Evolutionary conservation across 441 rosid genomes (phyloP), one percentile per base, ranked within the genome.

Genomic region (Jatropha podagrica): DNA sequence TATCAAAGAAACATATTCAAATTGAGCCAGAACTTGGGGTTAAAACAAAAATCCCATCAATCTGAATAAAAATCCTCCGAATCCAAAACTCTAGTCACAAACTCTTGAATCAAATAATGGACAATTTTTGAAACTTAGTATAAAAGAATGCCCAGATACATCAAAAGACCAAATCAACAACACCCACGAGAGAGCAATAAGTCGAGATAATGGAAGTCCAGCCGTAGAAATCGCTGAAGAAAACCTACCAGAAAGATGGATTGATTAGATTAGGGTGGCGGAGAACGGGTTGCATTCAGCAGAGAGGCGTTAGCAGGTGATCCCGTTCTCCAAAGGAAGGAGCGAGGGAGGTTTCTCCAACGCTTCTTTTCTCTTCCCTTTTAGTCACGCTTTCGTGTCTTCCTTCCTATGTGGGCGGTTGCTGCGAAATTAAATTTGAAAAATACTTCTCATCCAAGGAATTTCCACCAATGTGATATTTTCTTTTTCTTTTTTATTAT

Each of bases 171-270:
- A n/a, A 72, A 61, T 37, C 15, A 61, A 61, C 9, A 72, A 12
- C n/a, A 58, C 76, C 63, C 63, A 52, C 17, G 6, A 38, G 54
- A 64, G 8, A 38, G 54, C 41, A 20, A 73, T 17, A 26, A 74
- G 9, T 64, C 62, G 17, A 64, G 7, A 63, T 49, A 3, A 17
- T 10, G 27, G 9, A 9, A 5, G 69, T 48, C 13, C 9, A 37
- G 17, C 18, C 4, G 14, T 62, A 46, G 3, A 49, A 27, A 27
- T 23, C 26, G 70, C 41, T 17, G 65, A 13, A 61, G 74, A 66
- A 76, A 71, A 66, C 74, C 76, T 74, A 77, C 81, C 82, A 41
- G 60, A 20, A 74, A 46, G 32, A 32, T 32, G 48, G 40, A 40
- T 62, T 7, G 32, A 71, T 18, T 54, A 7, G 58, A 54, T 54